Percentiles rank a stretch among this genome's conserved stretches.
These are phyloP conservation scores for Wallacemonas rigidus DNA, from an alignment of 208 protist species.

Conservation along the genomic window DNA sequence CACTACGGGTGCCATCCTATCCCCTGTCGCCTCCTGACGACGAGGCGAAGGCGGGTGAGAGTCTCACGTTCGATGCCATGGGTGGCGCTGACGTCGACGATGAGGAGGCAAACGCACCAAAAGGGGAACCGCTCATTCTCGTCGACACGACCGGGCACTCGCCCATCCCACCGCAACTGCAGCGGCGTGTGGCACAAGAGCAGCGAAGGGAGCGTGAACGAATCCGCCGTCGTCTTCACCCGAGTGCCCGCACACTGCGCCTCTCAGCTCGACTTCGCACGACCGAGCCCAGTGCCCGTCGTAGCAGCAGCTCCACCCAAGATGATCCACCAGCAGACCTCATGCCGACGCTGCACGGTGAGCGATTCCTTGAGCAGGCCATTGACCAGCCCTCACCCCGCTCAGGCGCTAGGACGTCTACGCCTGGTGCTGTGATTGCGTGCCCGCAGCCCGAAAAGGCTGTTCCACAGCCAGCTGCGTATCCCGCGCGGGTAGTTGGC, in stretches of 20 bases:
- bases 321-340: background rate
- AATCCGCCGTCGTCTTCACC: slow-evolving; percentile 23
- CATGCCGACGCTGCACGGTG: too few species aligned
- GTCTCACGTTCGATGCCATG: too few species aligned
- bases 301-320: background rate
- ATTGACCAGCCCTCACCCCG: slow-evolving; percentile 2
- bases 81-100: slow-evolving; percentile 12
- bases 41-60: too few species aligned
- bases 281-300: background rate
- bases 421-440: background rate
- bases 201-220: slow-evolving; percentile 36
- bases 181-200: slow-evolving; percentile 34
- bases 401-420: background rate
- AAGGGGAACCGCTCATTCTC: background rate
- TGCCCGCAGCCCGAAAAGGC: background rate
- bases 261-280: slow-evolving; percentile 1
- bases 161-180: slow-evolving; percentile 39
- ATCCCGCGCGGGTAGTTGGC: background rate
- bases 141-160: slow-evolving; percentile 44
- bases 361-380: too few species aligned
- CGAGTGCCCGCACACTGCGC: slow-evolving; percentile 15
- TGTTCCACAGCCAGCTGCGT: background rate
- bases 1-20: too few species aligned
- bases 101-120: background rate
- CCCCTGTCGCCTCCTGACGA: too few species aligned